A percentile compares a stretch with the other conserved stretches of the same genome.
Conservation (phyloP, 78 protist genomes). For the Dictyostelium brefeldianum region DNA sequence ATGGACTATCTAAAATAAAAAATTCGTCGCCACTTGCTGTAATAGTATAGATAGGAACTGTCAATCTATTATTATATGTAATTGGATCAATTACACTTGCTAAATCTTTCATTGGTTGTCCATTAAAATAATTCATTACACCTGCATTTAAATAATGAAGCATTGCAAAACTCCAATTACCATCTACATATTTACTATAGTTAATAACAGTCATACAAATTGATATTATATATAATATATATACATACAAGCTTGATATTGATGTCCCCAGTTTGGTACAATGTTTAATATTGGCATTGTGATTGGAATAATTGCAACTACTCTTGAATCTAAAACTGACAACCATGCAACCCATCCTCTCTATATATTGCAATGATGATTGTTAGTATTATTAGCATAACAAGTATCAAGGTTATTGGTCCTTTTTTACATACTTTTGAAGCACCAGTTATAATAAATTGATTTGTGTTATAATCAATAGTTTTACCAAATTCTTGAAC, state of each 20-base stretch:
- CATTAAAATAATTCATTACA: background rate
- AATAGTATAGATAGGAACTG: slow-evolving; percentile 40
- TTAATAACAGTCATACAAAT: too few relatives aligned
- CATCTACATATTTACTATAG: too few relatives aligned
- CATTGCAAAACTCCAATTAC: slow-evolving; percentile 46
- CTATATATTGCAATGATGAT: too few relatives aligned
- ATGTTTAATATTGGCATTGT: slow-evolving; percentile 48
- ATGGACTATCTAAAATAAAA: slow-evolving; percentile 42
- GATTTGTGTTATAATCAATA: background rate
- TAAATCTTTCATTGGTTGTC: background rate
- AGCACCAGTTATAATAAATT: slow-evolving; percentile 35
- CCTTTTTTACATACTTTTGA: slow-evolving; percentile 20
- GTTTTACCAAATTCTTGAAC: slow-evolving; percentile 47
- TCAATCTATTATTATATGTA: background rate
- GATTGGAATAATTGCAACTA: slow-evolving; percentile 65
- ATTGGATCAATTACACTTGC: slow-evolving; percentile 62
- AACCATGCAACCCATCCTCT: slow-evolving; percentile 77
- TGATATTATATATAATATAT: too few relatives aligned
- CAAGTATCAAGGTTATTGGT: too few relatives aligned
- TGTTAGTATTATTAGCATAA: too few relatives aligned
- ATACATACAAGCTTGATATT: background rate
- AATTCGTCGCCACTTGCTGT: slow-evolving; percentile 36
- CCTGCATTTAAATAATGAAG: slow-evolving; percentile 21
- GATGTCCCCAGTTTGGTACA: background rate
- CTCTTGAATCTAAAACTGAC: slow-evolving; percentile 56